Evolutionary conservation across 768 basidiomycete genomes (phyloP).

Genomic region (Tricholoma matsutake): DNA sequence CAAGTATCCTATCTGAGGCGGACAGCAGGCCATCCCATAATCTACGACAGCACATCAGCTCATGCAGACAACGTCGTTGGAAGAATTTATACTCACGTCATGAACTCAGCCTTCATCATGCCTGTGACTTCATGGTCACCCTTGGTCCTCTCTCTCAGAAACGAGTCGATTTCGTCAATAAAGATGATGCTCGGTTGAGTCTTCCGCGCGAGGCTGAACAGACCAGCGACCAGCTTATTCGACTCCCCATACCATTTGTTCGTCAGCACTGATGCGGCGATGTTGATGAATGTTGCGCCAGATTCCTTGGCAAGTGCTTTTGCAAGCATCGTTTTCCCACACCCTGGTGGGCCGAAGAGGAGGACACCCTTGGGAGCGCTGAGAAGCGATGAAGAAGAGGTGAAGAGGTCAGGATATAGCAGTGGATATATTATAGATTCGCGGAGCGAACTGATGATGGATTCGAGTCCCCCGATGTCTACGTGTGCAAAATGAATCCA

Average conservation of each 20-base stretch:
- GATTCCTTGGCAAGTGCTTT: slow-evolving; percentile 97
- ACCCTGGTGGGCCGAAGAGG: slow-evolving; percentile 94
- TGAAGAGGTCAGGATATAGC: slow-evolving; percentile 86
- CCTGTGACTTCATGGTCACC: slow-evolving; percentile 97
- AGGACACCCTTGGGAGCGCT: slow-evolving; percentile 95
- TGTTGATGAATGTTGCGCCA: slow-evolving; percentile 89
- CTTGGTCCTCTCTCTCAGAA: slow-evolving; percentile 81
- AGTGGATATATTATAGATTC: slow-evolving; percentile 97
- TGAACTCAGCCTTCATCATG: slow-evolving; percentile 97
- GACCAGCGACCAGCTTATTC: slow-evolving; percentile 92
- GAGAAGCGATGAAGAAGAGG: slow-evolving; percentile 74
- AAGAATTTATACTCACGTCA: slow-evolving; percentile 59
- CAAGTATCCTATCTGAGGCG: slow-evolving; percentile 75
- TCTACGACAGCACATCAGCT: slow-evolving; percentile 34
- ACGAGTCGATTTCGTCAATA: slow-evolving; percentile 98
- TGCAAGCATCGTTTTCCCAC: slow-evolving; percentile 99
- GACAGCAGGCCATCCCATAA: slow-evolving; percentile 95
- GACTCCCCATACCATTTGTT: slow-evolving; percentile 51
- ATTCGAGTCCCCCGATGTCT: slow-evolving; percentile 93
- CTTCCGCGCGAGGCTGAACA: slow-evolving; percentile 93
- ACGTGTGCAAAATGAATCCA: slow-evolving; percentile 12
- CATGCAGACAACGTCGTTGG: neutral
- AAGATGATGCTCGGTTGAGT: slow-evolving; percentile 96
- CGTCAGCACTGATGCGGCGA: slow-evolving; percentile 44
- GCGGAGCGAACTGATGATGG: slow-evolving; percentile 83